Base-by-base conservation (phyloP, 805 yeast species). In the Saccharomycopsis capsularis region DNA sequence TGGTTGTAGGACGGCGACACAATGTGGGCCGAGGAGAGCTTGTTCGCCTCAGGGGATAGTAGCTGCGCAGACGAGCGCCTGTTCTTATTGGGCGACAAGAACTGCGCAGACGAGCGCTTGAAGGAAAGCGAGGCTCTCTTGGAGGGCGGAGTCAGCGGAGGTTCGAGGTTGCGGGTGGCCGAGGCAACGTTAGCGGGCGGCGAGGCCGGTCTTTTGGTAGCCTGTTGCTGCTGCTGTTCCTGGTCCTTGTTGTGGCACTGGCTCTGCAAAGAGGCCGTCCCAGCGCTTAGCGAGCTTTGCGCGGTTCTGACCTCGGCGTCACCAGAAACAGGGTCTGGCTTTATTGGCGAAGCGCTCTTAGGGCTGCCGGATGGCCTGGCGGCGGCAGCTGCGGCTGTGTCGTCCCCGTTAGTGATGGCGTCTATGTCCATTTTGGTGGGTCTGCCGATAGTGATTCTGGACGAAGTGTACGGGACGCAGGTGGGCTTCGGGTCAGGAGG, bases 401-500 rank as follows among this genome's bases (percentile, higher is more conserved):
- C 22, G 23, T 27, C 23, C 18, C n/a, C 22, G 21, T 40, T 40
- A 6, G 44, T 41, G 27, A 41, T n/a, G 16, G 21, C 6, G 30
- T 41, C 44, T n/a, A 41, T 41, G 16, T 44, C 47, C 36, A 27
- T 32, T 5, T 42, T 43, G 18, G 37, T 13, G n/a, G 39, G 25
- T 23, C 39, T 47, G 41, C 15, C 39, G 1, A 43, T 40, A 9
- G 42, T 23, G n/a, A 46, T 50, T 25, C 48, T 36, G n/a, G 50
- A 42, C 19, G 52, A 48, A 34, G 54, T 50, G 48, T 50, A 50
- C 18, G 51, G 54, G 19, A 50, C 47, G 40, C 51, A 47, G 21
- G n/a, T 37, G 16, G 51, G 27, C 16, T 36, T 24, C 43, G 7
- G n/a, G 46, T 29, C 32, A 7, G 32, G 32, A 13, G 32, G 32